Evolutionary conservation across 73 alveolate genomes (phyloP), one percentile per base, ranked within the genome.

Genomic region (Symbiodinium natans): DNA sequence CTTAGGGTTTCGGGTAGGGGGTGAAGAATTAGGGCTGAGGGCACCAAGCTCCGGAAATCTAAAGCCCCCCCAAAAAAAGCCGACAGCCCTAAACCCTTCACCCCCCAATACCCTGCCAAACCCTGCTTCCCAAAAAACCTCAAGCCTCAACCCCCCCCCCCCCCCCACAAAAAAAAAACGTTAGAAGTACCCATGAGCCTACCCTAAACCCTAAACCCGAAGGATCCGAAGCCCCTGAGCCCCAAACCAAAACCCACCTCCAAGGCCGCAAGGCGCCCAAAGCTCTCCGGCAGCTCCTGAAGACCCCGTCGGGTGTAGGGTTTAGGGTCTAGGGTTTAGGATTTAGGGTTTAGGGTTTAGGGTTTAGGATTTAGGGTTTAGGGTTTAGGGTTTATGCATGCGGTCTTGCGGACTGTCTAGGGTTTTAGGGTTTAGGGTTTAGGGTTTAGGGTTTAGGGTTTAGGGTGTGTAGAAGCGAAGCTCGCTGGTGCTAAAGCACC

Each of bases 201-300:
- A 82, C 23, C 33, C 68, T 19, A 33, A 5, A 71, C 83, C 39
- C 83, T 29, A 27, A 27, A 29, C 83, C 40, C 83, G 39, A n/a
- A n/a, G n/a, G n/a, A n/a, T n/a, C n/a, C 75, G 2, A 21, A 56
- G 75, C 75, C 75, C 17, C 27, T 21, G 75, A 56, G 31, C 75
- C 75, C 17, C 75, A 56, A 29, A 71, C 33, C 33, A 11, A 71
- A 71, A 27, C 92, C 41, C 41, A 5, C 75, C 80, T 84, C 93
- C 93, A 46, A 27, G 0, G 77, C 75, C 4, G 33, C 34, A 41
- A 84, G 52, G 11, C 52, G 63, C 9, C 92, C 92, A 41, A 83
- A 83, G 92, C 92, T 19, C 29, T 41, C 92, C 3, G 92, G 92
- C 38, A 83, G 92, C 73, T 83, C 92, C 40, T 52, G 17, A 10